Base-by-base conservation (phyloP, 768 basidiomycete genomes). In the Boletellus ananiceps region DNA sequence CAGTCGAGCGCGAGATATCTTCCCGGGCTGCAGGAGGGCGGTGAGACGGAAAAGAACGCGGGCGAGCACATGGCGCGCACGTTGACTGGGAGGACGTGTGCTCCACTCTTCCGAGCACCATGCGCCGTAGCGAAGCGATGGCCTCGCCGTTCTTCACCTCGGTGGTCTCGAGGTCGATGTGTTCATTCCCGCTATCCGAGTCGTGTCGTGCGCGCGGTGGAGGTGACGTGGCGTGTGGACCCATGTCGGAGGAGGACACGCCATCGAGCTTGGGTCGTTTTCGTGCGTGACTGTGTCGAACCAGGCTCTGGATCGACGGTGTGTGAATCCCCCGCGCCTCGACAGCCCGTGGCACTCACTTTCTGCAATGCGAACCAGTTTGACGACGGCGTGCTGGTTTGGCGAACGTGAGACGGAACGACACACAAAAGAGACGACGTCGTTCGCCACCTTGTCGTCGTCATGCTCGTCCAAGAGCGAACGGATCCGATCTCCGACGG, bases 1-100 rank as follows among this genome's bases (percentile, higher is more conserved):
- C 95, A 98, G 68, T 99, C 95, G 25, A 99, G 72, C 0, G 92
- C 83, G 37, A 96, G 70, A 54, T 87, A 87, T 60, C 79, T 84
- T 41, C 86, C 86, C 4, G 81, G 80, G 40, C 84, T 83, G 46
- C 35, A 18, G 46, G 40, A 12, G 46, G 16, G 41, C 41, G 19
- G 44, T 51, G 46, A 47, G 55, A 57, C 4, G 31, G 31, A 19
- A 38, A 19, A 38, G n/a, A 3, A 46, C 36, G 1, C 23, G n/a
- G 25, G 19, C 39, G 25, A 40, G 37, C 4, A n/a, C 11, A 40
- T 11, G 32, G n/a, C 7, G 64, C 80, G 65, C 63, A 83, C 82
- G 63, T 60, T 50, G 69, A 59, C 49, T 80, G 79, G 14, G 64
- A 60, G 1, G 69, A 60, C 1, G 66, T 64, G 54, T 76, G 69